These are phyloP conservation scores for Acanthamoeba healyi DNA, from an alignment of 208 protist genomes.

Conservation along the genomic window DNA sequence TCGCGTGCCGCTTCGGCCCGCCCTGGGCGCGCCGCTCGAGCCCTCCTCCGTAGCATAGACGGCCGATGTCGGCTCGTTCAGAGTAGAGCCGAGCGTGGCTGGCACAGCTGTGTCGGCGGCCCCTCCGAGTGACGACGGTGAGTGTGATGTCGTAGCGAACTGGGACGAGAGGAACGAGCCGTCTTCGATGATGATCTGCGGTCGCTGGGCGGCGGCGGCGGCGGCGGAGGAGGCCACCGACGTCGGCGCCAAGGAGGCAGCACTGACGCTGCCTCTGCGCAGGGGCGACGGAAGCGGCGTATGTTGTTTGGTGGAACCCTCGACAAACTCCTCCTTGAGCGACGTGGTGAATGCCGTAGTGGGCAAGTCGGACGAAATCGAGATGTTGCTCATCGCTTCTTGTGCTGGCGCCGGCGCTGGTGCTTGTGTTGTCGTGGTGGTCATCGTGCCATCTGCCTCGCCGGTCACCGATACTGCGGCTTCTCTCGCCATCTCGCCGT, in stretches of 20 bases:
- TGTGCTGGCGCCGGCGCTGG: not conserved
- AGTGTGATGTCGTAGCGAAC: not conserved
- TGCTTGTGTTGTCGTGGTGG: no score
- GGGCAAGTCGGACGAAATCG: slow-evolving; percentile 47
- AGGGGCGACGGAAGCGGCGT: not conserved
- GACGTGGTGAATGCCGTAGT: not conserved
- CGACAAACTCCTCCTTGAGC: slow-evolving; percentile 8
- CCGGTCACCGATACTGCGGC: not conserved
- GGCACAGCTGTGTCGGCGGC: no score
- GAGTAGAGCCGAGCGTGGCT: no score
- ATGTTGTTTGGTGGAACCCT: not conserved
- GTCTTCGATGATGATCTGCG: slow-evolving; percentile 19
- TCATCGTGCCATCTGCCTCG: not conserved
- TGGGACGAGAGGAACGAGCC: not conserved
- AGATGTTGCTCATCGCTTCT: not conserved
- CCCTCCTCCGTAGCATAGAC: no score
- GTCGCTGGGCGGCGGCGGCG: not conserved
- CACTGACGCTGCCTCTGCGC: not conserved
- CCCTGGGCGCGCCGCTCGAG: no score
- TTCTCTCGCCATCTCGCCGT: not conserved
- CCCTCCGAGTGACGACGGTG: not conserved
- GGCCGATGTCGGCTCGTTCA: no score
- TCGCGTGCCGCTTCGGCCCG: no score
- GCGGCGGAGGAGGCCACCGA: no score
- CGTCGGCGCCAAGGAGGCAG: no score